Percentiles rank a stretch among this genome's conserved stretches.
Evolutionary conservation across 2,329 filamentous ascomycete genomes (phyloP).

Genomic region (Verticillium dahliae): DNA sequence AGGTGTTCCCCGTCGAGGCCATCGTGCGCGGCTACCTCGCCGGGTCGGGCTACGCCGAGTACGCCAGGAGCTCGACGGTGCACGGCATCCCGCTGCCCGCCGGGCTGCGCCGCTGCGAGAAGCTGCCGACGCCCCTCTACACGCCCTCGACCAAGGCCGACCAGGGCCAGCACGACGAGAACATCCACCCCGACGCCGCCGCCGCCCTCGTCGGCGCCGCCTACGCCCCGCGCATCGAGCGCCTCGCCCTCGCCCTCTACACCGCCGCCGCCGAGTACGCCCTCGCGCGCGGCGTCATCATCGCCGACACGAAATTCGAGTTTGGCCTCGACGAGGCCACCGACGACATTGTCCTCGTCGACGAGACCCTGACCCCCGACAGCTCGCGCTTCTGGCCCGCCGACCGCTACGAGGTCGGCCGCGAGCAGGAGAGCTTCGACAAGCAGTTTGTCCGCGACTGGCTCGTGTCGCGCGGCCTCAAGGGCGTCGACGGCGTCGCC

Average conservation of each 20-base stretch:
- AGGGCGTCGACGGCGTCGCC: conserved; percentile 65
- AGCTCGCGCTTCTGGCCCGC: conserved; percentile 82
- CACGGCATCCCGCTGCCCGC: conserved; percentile 66
- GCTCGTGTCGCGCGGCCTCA: conserved; percentile 65
- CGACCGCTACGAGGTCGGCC: conserved; percentile 64
- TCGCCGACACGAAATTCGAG: conserved; percentile 56
- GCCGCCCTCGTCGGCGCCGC: conserved; percentile 56
- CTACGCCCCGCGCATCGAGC: conserved; percentile 59
- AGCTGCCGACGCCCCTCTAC: conserved; percentile 58
- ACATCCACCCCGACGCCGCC: conserved; percentile 68
- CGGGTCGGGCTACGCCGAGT: conserved; percentile 75
- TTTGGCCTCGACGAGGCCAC: conserved; percentile 63
- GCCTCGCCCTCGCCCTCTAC: conserved; percentile 60
- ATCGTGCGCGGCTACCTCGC: conserved; percentile 90
- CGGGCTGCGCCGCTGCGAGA: conserved; percentile 65
- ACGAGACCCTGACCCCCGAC: conserved; percentile 80
- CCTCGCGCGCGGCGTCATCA: conserved; percentile 61
- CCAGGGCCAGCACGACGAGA: conserved; percentile 72
- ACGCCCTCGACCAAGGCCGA: conserved; percentile 85
- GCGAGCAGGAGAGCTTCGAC: conserved; percentile 77
- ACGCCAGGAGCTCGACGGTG: conserved; percentile 66
- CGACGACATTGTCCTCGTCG: conserved; percentile 66
- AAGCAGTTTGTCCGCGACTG: conserved; percentile 84
- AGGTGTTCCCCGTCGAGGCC: conserved; percentile 72
- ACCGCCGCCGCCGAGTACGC: conserved; percentile 57